Evolutionary conservation across 495 filamentous ascomycete genomes (phyloP).

Genomic region (Aspergillus ostianus): DNA sequence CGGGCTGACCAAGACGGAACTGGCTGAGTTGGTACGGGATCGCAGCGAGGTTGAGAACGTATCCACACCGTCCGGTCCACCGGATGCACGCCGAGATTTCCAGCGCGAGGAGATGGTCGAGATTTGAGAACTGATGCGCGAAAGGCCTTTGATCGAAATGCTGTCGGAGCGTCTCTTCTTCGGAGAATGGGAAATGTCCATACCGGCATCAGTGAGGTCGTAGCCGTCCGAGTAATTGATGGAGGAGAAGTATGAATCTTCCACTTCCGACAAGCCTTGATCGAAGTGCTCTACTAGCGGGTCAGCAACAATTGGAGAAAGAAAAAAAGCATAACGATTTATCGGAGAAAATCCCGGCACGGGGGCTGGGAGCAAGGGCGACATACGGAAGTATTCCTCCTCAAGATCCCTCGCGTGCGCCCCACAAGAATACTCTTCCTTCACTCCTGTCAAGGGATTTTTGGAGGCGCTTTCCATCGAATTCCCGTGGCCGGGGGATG

Average conservation of each 20-base stretch:
- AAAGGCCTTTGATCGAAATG: conserved; percentile 61
- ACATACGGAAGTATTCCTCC: conserved; percentile 48
- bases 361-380: conserved; percentile 20
- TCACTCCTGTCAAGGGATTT: conserved; percentile 50
- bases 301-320: conserved; percentile 6
- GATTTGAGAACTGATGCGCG: conserved; percentile 67
- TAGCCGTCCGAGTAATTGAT: conserved; percentile 50
- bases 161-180: conserved; percentile 68
- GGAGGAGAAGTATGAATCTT: conserved; percentile 35
- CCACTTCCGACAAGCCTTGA: conserved; percentile 25
- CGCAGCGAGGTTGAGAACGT: conserved; percentile 35
- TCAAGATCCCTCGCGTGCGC: conserved; percentile 43
- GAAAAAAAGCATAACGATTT: neutral
- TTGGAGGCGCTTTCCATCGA: conserved; percentile 50
- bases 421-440: conserved; percentile 46
- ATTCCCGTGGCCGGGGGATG: conserved; percentile 49
- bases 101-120: conserved; percentile 70
- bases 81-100: conserved; percentile 52
- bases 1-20: conserved; percentile 66
- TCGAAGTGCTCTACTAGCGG: conserved; percentile 39
- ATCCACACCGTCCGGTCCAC: conserved; percentile 45
- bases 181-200: conserved; percentile 51
- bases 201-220: conserved; percentile 59
- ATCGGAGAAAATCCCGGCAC: conserved; percentile 9
- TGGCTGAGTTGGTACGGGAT: conserved; percentile 60